These are phyloP conservation scores for Eucalyptus marginata DNA, from an alignment of 345 rosid species.

Conservation along the genomic window DNA sequence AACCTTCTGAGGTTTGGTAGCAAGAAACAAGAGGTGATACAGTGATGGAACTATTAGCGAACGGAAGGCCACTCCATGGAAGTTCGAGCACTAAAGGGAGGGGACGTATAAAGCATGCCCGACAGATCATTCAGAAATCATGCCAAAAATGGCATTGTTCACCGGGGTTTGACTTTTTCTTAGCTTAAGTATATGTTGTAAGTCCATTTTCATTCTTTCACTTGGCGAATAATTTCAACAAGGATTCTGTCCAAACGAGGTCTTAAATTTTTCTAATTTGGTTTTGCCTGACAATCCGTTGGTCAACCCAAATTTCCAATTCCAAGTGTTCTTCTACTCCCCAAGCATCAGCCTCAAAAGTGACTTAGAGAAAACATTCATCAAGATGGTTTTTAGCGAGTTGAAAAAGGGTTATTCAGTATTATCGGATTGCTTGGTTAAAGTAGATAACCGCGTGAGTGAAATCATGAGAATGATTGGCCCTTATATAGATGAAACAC, in stretches of 20 bases:
- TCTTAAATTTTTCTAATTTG: neutral
- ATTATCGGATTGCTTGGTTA: neutral
- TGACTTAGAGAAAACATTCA: neutral
- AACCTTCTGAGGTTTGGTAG: neutral
- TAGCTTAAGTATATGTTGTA: neutral
- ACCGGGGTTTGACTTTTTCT: neutral
- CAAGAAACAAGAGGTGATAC: neutral
- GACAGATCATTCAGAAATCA: neutral
- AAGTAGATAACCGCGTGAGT: neutral
- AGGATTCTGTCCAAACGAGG: neutral
- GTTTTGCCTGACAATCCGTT: neutral
- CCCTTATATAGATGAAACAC: neutral
- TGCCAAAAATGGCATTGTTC: neutral
- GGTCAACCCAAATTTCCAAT: neutral
- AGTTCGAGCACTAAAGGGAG: neutral
- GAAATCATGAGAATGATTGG: neutral
- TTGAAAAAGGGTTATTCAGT: neutral
- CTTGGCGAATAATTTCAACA: no score
- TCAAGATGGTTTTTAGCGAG: neutral
- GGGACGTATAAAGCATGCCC: neutral
- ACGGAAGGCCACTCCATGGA: neutral
- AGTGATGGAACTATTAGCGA: neutral
- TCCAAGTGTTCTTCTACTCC: neutral
- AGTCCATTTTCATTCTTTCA: neutral
- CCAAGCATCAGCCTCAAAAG: neutral